A percentile compares a stretch with the other conserved stretches of the same genome.
These are phyloP conservation scores for Caloboletus firmus DNA, from an alignment of 1,284 basidiomycete species.

Conservation along the genomic window DNA sequence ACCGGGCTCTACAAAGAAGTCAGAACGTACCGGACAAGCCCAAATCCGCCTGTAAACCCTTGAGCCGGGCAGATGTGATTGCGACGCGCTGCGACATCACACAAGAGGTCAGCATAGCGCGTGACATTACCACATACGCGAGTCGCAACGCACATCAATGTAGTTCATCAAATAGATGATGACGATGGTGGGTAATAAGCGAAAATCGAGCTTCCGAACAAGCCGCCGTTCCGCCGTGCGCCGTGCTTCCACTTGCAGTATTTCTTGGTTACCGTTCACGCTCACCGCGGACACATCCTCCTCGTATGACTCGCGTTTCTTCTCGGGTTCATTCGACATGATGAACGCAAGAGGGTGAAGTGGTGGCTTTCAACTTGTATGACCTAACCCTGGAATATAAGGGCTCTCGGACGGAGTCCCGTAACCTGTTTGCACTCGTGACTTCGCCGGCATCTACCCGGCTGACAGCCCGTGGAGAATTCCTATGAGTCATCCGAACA, in stretches of 20 bases:
- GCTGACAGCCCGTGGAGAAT: not conserved
- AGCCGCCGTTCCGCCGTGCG: slow-evolving; percentile 42
- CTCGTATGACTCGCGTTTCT: slow-evolving; percentile 14
- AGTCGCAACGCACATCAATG: slow-evolving; percentile 64
- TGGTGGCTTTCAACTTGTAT: not conserved
- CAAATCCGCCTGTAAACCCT: slow-evolving; percentile 60
- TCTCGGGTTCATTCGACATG: slow-evolving; percentile 22
- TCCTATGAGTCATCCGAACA: not conserved
- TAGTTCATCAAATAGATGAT: slow-evolving; percentile 70
- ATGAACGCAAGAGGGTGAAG: not conserved
- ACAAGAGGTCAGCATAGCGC: not conserved
- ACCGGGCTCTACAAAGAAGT: slow-evolving; percentile 2
- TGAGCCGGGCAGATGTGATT: slow-evolving; percentile 56
- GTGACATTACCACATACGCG: not conserved
- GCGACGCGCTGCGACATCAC: slow-evolving; percentile 49
- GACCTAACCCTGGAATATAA: slow-evolving; percentile 5
- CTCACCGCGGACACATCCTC: not conserved
- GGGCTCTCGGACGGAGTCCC: not conserved
- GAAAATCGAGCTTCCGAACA: slow-evolving; percentile 54
- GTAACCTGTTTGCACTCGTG: slow-evolving; percentile 2
- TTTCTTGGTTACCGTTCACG: not conserved
- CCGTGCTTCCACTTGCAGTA: slow-evolving; percentile 8
- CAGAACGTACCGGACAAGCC: slow-evolving; percentile 44
- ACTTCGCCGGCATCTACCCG: not conserved
- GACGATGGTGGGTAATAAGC: slow-evolving; percentile 61